Evolutionary conservation across 208 protist species (phyloP).

Genomic region (Wallacemonas sp.): DNA sequence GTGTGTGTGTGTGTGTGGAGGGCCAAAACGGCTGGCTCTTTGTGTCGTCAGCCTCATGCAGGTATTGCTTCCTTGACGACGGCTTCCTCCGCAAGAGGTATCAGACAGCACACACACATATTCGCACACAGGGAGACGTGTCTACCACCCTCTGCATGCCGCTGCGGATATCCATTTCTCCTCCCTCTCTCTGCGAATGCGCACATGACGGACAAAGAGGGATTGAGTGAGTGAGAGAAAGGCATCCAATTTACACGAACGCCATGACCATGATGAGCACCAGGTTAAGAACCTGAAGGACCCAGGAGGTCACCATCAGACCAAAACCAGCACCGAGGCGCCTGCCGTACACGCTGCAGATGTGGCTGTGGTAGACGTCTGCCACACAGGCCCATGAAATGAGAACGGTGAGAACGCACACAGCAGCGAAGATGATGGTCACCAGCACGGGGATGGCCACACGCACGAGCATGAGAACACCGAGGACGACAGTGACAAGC

Average conservation of each 20-base stretch:
- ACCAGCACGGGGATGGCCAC: slow-evolving; percentile 13
- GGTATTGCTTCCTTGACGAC: no score
- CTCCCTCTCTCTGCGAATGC: not conserved
- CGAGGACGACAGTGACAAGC: slow-evolving; percentile 20
- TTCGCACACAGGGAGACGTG: no score
- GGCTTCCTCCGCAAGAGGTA: no score
- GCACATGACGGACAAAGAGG: not conserved
- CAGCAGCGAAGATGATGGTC: slow-evolving; percentile 17
- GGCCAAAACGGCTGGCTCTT: no score
- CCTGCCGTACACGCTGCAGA: slow-evolving; percentile 21
- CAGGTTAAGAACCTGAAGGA: slow-evolving; percentile 31
- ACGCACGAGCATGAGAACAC: slow-evolving; percentile 22
- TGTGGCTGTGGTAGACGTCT: slow-evolving; percentile 25
- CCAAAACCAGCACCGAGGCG: slow-evolving; percentile 39
- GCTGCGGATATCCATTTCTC: no score
- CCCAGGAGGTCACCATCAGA: slow-evolving; percentile 37
- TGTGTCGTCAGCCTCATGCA: no score
- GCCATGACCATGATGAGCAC: slow-evolving; percentile 11
- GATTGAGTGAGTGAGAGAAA: not conserved
- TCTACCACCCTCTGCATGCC: no score
- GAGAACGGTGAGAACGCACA: slow-evolving; percentile 32
- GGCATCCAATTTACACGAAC: slow-evolving; percentile 2
- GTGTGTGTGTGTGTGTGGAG: no score
- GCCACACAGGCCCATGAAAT: slow-evolving; percentile 50
- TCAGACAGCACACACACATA: not conserved